Percentiles rank a stretch among this genome's conserved stretches.
Conservation (phyloP, 2,329 filamentous ascomycete species). For the Alternaria dauci region DNA sequence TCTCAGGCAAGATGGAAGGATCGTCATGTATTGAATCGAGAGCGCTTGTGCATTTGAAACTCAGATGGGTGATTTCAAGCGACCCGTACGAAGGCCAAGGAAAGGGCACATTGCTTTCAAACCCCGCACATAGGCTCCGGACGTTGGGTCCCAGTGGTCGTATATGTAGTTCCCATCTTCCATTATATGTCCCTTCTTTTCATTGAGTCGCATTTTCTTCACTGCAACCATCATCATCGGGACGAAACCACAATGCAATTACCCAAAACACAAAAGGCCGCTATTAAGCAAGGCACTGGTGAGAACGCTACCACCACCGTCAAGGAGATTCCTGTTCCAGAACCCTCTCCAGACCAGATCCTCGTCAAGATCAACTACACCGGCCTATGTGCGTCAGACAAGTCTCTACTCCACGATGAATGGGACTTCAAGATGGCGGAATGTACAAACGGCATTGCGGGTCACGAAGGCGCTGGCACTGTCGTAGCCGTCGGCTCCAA, state of each 20-base stretch:
- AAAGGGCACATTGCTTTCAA: not conserved
- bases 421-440: slow-evolving; percentile 44
- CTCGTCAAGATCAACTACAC: slow-evolving; percentile 65
- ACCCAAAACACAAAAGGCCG: slow-evolving; percentile 47
- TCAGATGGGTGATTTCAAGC: not conserved
- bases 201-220: not conserved
- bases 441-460: slow-evolving; percentile 66
- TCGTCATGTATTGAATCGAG: not conserved
- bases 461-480: slow-evolving; percentile 77
- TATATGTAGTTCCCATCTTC: not conserved
- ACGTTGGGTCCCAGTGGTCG: not conserved
- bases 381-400: slow-evolving; percentile 65
- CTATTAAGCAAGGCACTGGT: slow-evolving; percentile 45
- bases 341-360: slow-evolving; percentile 61
- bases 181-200: not conserved
- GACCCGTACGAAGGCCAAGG: not conserved
- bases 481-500: slow-evolving; percentile 76
- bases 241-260: slow-evolving; percentile 32
- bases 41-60: not conserved
- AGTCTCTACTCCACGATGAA: slow-evolving; percentile 49
- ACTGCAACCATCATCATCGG: not conserved
- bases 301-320: slow-evolving; percentile 33
- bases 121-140: not conserved
- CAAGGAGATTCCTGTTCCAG: slow-evolving; percentile 40
- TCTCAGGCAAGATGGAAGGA: not conserved